Base-by-base conservation (phyloP, 306 rosid genomes). In the Elaeagnus macrophylla region DNA sequence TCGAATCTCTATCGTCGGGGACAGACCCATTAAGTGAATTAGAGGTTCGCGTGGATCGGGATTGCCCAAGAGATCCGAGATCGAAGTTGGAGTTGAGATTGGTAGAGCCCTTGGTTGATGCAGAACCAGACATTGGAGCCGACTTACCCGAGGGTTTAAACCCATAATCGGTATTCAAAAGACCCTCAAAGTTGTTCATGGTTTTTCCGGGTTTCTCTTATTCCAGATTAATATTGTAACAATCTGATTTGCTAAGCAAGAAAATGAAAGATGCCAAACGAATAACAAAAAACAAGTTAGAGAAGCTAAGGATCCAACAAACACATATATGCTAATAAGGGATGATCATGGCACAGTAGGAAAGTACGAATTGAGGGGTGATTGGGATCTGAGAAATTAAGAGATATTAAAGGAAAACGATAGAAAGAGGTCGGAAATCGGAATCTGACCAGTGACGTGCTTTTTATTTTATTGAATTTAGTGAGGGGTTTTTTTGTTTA, bases 161-260 rank as follows among this genome's bases (percentile, higher is more conserved):
- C 10, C 87, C 95, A 67, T 48, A 87, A 73, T 91, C 88, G 67
- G 80, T 57, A 37, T 76, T 66, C 54, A 91, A 50, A 65, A 91
- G 89, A 63, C 93, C 95, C 70, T 88, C 89, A 70, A 87, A 87
- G 71, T 91, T 95, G 89, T 81, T 87, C 99, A 91, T 91, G 73
- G 69, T 12, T 6, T 10, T 56, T 18, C 60, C 12, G 20, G 47
- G 53, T 47, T 37, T 54, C 45, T 46, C 15, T 37, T n/a, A 6
- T 38, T 36, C 10, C 43, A 10, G 12, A 20, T n/a, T 2, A 20
- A 41, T 18, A 35, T 44, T 40, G 6, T 10, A 18, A n/a, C 43
- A 20, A 37, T 38, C 1, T 38, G 19, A 39, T 20, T 56, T 39
- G 54, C 51, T 9, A 51, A 10, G 0, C 12, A 9, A 25, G 38